These are phyloP conservation scores for Jatropha multifida DNA, from an alignment of 441 rosid genomes.

Conservation along the genomic window DNA sequence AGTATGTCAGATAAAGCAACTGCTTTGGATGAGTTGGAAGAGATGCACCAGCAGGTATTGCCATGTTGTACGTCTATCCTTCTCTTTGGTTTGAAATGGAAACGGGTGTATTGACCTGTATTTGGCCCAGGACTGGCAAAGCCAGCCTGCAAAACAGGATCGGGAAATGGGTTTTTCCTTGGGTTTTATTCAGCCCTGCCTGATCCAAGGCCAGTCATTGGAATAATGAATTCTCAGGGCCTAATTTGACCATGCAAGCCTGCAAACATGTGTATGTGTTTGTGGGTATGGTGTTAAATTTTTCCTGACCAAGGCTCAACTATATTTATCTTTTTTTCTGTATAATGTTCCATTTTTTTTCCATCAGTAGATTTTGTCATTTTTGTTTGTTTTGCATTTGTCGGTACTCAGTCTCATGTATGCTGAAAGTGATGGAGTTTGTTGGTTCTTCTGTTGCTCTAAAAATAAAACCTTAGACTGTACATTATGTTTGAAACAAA, in stretches of 20 bases:
- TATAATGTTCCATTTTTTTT: background rate
- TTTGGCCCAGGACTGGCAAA: background rate
- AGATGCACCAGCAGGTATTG: constrained; percentile 91
- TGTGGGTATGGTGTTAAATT: no score
- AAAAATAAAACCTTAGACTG: background rate
- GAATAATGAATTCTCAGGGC: background rate
- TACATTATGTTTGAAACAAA: background rate
- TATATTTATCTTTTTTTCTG: background rate
- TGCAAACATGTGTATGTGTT: background rate
- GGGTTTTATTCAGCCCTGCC: background rate
- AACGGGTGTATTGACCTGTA: constrained; percentile 1
- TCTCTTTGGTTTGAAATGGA: constrained; percentile 3
- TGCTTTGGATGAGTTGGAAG: constrained; percentile 84
- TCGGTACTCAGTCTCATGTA: background rate
- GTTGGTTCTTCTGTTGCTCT: background rate
- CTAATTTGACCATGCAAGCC: background rate
- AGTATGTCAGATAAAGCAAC: constrained; percentile 77
- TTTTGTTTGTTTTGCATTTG: background rate
- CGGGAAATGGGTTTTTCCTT: background rate
- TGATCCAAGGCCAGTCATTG: background rate
- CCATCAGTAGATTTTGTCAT: background rate
- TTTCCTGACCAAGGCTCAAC: background rate
- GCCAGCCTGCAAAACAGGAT: background rate
- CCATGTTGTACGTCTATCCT: background rate
- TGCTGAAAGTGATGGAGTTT: background rate